A percentile compares a stretch with the other conserved stretches of the same genome.
Conservation (phyloP, 257 asterid species). For the Nicotiana tomentosiformis region DNA sequence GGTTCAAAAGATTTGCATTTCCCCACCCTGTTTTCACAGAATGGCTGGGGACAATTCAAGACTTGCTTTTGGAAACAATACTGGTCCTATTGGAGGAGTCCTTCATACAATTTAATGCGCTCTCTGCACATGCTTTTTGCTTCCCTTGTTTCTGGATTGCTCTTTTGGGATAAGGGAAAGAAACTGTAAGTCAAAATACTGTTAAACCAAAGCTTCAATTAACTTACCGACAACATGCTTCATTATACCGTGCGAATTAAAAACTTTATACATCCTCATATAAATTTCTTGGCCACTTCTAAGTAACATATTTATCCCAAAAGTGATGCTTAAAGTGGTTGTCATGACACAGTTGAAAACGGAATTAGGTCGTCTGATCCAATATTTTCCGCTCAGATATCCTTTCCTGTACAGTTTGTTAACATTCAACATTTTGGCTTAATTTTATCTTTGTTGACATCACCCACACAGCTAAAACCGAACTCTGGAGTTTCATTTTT, state of each 20-base stretch:
- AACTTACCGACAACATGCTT: not conserved
- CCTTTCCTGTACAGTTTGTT: not conserved
- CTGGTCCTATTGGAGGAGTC: conserved; percentile 70
- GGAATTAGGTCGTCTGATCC: not conserved
- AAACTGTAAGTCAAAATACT: conserved; percentile 32
- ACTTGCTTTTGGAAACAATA: conserved; percentile 59
- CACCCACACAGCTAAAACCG: not conserved
- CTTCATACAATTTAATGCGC: conserved; percentile 52
- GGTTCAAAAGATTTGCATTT: conserved; percentile 43
- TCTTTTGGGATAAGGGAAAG: conserved; percentile 46
- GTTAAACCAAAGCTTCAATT: not conserved
- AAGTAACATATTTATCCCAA: not conserved
- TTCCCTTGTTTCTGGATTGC: conserved; percentile 30
- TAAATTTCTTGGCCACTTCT: not conserved
- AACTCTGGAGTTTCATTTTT: not conserved
- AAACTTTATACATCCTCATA: not conserved
- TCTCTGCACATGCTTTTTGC: conserved; percentile 29
- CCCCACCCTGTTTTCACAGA: conserved; percentile 36
- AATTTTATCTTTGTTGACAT: not conserved
- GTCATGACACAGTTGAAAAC: not conserved
- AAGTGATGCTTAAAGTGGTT: not conserved
- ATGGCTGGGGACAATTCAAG: conserved; percentile 49
- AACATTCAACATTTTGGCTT: not conserved
- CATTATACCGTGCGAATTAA: not conserved
- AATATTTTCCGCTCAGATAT: not conserved